Base-by-base conservation (phyloP, 164 flowering plant species). In the Sextonia rubra region DNA sequence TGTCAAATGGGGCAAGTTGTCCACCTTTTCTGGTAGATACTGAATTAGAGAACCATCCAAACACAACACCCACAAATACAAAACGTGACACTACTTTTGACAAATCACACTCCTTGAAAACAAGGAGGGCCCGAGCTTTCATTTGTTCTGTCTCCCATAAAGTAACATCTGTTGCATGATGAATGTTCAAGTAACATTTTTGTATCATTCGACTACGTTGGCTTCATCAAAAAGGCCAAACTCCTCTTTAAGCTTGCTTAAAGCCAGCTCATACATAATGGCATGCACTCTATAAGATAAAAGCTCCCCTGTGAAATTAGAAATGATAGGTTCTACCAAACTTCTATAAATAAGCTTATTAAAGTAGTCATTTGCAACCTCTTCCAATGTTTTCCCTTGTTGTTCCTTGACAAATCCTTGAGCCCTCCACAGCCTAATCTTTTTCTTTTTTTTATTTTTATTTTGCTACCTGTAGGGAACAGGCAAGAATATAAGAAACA, bases 191-290 rank as follows among this genome's bases (percentile, higher is more conserved):
- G 20, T 80, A 68, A 3, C 68, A 81, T 15, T 68, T 29, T 47
- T 64, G 77, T 14, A 66, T 66, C 2, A 67, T 70, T 12, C 60
- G 58, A 58, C 22, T 67, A 24, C 71, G 11, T 8, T 37, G 1
- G 24, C 22, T 72, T 69, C 37, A 48, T 23, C 6, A 76, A 67
- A 82, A 81, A 47, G 69, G 73, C 70, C 27, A 12, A 23, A 61
- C 29, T 78, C 78, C 60, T 69, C 74, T 49, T 80, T 73, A 0
- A 82, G 78, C 62, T 64, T 75, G 2, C 75, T 61, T 12, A 85
- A 24, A 0, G 81, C 83, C 0, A 88, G 44, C 66, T 85, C 86
- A 1, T 84, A 80, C 75, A 87, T 30, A 2, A 87, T 61, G 69
- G 83, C 90, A 74, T 87, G 92, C 32, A 89, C 71, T 15, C 75